Conservation (phyloP, 495 filamentous ascomycete genomes). For the Pyrenula massariospora region DNA sequence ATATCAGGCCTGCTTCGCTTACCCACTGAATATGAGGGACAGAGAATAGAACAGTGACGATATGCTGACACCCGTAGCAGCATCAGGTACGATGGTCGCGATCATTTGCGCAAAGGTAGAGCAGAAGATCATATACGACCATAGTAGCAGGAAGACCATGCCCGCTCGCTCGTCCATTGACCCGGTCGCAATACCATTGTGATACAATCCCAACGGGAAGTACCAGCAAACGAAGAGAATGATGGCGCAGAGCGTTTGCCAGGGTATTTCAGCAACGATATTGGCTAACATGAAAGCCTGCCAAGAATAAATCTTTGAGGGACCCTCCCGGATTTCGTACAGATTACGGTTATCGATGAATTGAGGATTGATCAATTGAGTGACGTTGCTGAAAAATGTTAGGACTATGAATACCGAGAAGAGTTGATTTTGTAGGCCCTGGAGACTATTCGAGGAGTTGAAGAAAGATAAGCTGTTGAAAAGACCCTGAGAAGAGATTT, state of each 20-base stretch:
- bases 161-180: constrained; percentile 38
- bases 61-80: constrained; percentile 50
- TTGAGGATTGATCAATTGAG: constrained; percentile 38
- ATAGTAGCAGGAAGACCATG: constrained; percentile 46
- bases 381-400: constrained; percentile 34
- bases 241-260: constrained; percentile 35
- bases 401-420: constrained; percentile 42
- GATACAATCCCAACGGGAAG: constrained; percentile 30
- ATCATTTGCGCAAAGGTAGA: constrained; percentile 56
- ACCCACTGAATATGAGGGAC: constrained; percentile 44
- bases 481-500: constrained; percentile 19
- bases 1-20: constrained; percentile 20
- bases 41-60: constrained; percentile 53
- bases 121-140: constrained; percentile 45
- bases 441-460: constrained; percentile 19
- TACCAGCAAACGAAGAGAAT: constrained; percentile 42
- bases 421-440: constrained; percentile 19
- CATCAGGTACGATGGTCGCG: constrained; percentile 50
- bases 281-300: constrained; percentile 35
- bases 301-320: constrained; percentile 45
- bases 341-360: constrained; percentile 41
- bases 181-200: constrained; percentile 32
- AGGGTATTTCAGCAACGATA: constrained; percentile 40
- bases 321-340: constrained; percentile 39
- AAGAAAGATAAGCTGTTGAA: constrained; percentile 33